Percentiles rank a stretch among this genome's conserved stretches.
phyloP scores from a whole-genome alignment of 805 yeast species.

The Torulaspora maleeae region DNA sequence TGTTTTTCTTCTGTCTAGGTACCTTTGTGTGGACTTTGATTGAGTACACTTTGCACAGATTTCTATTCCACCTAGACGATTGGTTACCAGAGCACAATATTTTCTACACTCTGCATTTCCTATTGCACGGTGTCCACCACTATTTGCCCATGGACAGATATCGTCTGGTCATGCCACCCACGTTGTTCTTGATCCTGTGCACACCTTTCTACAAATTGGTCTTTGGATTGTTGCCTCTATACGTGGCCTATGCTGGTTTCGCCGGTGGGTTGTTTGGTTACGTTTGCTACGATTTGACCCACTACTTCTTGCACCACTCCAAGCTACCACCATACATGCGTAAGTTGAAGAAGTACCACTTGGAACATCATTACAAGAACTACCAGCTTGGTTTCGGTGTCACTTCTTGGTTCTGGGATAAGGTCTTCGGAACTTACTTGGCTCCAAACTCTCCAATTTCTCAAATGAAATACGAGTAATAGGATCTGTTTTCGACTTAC shows the following conservation, averaged over 20 bases:
- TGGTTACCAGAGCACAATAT: slow-evolving; percentile 75
- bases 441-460: slow-evolving; percentile 39
- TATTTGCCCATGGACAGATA: slow-evolving; percentile 93
- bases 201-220: slow-evolving; percentile 79
- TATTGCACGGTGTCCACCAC: slow-evolving; percentile 94
- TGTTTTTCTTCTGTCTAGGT: slow-evolving; percentile 70
- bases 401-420: slow-evolving; percentile 91
- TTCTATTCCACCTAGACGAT: slow-evolving; percentile 86
- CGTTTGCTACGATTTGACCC: slow-evolving; percentile 87
- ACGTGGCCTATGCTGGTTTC: slow-evolving; percentile 85
- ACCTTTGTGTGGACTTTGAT: slow-evolving; percentile 87
- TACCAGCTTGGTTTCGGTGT: slow-evolving; percentile 97
- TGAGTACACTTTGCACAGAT: slow-evolving; percentile 85
- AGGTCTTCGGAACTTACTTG: slow-evolving; percentile 77
- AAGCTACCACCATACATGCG: slow-evolving; percentile 72
- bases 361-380: slow-evolving; percentile 97
- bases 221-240: slow-evolving; percentile 69
- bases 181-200: slow-evolving; percentile 66
- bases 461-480: slow-evolving; percentile 34
- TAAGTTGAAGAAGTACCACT: slow-evolving; percentile 79
- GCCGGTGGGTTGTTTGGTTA: slow-evolving; percentile 97
- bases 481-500: slow-evolving; percentile 1
- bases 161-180: slow-evolving; percentile 95
- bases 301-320: slow-evolving; percentile 88
- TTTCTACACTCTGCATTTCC: slow-evolving; percentile 78